Evolutionary conservation across 768 basidiomycete species (phyloP), one percentile per base, ranked within the genome.

Genomic region (Scleroderma bovista): DNA sequence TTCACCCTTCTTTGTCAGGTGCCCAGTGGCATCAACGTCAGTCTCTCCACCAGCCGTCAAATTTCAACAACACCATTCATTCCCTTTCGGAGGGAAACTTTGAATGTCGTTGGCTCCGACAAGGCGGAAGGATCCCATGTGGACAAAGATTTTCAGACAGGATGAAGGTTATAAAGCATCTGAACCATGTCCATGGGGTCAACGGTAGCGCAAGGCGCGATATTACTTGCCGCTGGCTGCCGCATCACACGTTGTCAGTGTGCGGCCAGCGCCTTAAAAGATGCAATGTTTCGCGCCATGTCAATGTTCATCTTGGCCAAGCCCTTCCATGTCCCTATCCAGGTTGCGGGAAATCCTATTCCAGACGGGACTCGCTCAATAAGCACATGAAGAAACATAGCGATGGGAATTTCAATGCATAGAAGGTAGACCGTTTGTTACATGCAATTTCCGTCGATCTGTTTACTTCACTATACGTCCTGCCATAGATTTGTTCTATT

Each of bases 241-340:
- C 57, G 19, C 26, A 22, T n/a, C 17, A 24, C 3, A 16, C 36
- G 0, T 0, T 16, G 1, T 38, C 34, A 1, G 11, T 7, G 5
- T 56, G 52, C 11, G 42, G 26, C 1, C 19, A 44, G 1, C 9
- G 19, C 11, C 36, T 6, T 11, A 51, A 55, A 3, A 38, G 61
- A 2, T 40, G 53, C 8, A 33, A 7, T 0, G 34, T 55, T 6
- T 38, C 42, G 0, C 54, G 59, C 0, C 60, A 65, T 22, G 51
- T 55, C 0, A 33, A 12, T 0, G 33, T 9, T 0, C 64, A 63
- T 10, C 2, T 50, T 0, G 9, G 44, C 0, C 4, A 1, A 10
- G 32, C 26, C 2, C 17, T 48, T n/a, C 0, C 8, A 11, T 60
- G 54, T 31, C 17, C 6, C 16, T 51, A 53, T 38, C 5, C 16